phyloP scores from a whole-genome alignment of 306 rosid genomes.

The Parietaria judaica region DNA sequence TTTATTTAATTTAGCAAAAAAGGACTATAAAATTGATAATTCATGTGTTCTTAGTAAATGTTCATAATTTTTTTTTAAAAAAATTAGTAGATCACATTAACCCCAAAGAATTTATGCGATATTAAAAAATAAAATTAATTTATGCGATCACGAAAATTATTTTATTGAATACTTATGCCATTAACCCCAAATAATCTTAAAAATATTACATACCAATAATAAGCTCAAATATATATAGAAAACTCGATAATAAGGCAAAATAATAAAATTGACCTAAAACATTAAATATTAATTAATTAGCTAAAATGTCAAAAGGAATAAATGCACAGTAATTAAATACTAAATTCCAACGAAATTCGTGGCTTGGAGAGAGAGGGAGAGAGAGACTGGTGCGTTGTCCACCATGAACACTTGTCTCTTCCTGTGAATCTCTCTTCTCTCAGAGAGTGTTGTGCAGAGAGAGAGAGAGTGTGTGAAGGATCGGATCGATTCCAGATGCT shows the following conservation, averaged over 20 bases:
- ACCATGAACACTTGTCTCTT: slow-evolving; percentile 32
- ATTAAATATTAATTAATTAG: no score
- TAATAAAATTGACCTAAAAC: neutral
- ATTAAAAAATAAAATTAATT: no score
- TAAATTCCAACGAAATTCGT: neutral
- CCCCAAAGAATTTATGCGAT: no score
- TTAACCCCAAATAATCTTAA: no score
- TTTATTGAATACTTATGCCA: no score
- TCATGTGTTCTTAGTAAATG: no score
- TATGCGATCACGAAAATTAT: no score
- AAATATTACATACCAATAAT: no score
- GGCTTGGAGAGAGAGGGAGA: neutral
- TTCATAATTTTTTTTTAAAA: no score
- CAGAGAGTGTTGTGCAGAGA: neutral
- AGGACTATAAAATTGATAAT: no score
- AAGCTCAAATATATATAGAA: neutral
- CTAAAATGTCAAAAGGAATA: neutral
- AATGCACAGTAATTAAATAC: neutral
- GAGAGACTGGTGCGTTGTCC: slow-evolving; percentile 3
- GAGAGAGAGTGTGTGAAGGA: slow-evolving; percentile 9
- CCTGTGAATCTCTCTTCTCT: slow-evolving; percentile 1
- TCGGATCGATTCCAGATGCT: slow-evolving; percentile 38
- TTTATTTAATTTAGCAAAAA: no score
- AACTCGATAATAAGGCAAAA: neutral
- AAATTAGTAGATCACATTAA: no score